A percentile compares a stretch with the other conserved stretches of the same genome.
Conservation (phyloP, 208 protist genomes). For the Crithidia thermophila region DNA sequence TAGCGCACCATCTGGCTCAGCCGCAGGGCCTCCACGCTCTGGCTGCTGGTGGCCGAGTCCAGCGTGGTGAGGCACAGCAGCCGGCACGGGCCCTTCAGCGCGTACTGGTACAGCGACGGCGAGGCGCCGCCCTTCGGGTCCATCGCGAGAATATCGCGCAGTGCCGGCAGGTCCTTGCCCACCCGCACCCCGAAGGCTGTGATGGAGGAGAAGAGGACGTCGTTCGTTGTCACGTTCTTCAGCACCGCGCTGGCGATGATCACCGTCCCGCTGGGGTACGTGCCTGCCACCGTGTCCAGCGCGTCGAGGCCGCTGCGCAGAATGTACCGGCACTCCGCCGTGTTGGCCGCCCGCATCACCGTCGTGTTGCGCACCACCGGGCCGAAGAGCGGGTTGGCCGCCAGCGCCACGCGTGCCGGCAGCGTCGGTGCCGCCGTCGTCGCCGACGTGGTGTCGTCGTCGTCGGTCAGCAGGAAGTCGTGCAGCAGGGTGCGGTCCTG, state of each 20-base stretch:
- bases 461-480: conserved; percentile 29
- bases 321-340: conserved; percentile 11
- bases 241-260: conserved; percentile 31
- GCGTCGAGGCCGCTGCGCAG: conserved; percentile 14
- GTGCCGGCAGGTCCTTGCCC: conserved; percentile 29
- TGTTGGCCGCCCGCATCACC: conserved; percentile 9
- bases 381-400: conserved; percentile 41
- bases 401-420: conserved; percentile 13
- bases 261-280: conserved; percentile 17
- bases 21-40: conserved; percentile 29
- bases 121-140: conserved; percentile 26
- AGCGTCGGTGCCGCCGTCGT: background rate
- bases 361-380: conserved; percentile 38
- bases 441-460: conserved; percentile 5
- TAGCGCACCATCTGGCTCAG: conserved; percentile 25
- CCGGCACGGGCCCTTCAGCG: conserved; percentile 34
- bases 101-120: conserved; percentile 44
- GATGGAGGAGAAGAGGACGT: conserved; percentile 38
- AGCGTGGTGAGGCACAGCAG: conserved; percentile 39
- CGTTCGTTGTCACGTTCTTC: conserved; percentile 22
- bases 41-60: conserved; percentile 20
- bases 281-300: conserved; percentile 1
- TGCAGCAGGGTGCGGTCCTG: conserved; percentile 28
- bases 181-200: conserved; percentile 24
- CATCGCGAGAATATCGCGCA: conserved; percentile 38